Conservation (phyloP, 2,329 filamentous ascomycete species). For the Colletotrichum tropicale region DNA sequence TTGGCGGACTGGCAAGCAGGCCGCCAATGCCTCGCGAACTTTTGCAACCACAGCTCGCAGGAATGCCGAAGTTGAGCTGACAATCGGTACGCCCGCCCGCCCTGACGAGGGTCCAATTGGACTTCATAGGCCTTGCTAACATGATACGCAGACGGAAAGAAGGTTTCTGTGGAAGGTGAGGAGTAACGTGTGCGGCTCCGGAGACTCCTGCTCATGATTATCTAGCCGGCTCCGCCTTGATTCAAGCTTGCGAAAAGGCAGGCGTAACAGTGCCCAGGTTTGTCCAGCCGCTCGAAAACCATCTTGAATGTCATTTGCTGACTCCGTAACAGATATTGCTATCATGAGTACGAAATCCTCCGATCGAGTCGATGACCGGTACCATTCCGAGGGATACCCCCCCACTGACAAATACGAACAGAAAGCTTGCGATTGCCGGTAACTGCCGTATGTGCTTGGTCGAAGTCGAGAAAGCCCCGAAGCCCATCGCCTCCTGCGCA, state of each 20-base stretch:
- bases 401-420: conserved; percentile 50
- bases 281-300: conserved; percentile 27
- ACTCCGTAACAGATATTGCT: conserved; percentile 78
- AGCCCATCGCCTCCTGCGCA: conserved; percentile 96
- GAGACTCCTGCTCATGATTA: conserved; percentile 22
- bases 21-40: conserved; percentile 69
- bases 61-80: conserved; percentile 94
- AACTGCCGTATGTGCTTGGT: conserved; percentile 99
- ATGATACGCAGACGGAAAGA: conserved; percentile 80
- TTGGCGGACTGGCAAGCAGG: conserved; percentile 67
- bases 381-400: conserved; percentile 19
- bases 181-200: conserved; percentile 20
- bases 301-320: conserved; percentile 21
- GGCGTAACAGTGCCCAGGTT: conserved; percentile 87
- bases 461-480: conserved; percentile 94
- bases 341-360: conserved; percentile 80
- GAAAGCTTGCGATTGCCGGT: conserved; percentile 97
- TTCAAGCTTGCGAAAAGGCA: conserved; percentile 99
- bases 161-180: conserved; percentile 93
- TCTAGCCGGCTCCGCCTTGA: conserved; percentile 91
- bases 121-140: conserved; percentile 32
- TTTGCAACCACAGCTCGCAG: conserved; percentile 83
- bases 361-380: conserved; percentile 25
- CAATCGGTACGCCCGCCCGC: conserved; percentile 69
- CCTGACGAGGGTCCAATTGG: conserved; percentile 30